Conservation (phyloP, 208 protist genomes). For the Acanthamoeba healyi region DNA sequence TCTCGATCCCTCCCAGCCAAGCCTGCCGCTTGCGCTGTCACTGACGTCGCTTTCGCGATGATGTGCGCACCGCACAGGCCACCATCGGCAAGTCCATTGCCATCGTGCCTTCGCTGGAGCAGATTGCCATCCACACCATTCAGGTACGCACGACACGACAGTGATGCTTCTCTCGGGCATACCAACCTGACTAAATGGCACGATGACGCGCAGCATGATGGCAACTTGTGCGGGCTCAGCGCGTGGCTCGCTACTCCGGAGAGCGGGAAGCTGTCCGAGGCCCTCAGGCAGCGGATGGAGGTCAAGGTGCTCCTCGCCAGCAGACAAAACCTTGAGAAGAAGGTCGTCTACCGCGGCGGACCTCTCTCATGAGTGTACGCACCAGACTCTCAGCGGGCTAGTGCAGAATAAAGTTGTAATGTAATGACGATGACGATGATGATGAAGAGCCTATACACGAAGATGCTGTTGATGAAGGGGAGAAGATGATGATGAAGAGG, state of each 20-base stretch:
- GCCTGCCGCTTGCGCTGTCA: not conserved
- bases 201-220: slow-evolving; percentile 24
- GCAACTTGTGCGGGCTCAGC: slow-evolving; percentile 41
- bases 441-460: too few species aligned
- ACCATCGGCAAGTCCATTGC: slow-evolving; percentile 56
- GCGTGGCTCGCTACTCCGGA: slow-evolving; percentile 53
- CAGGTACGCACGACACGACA: slow-evolving; percentile 9
- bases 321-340: slow-evolving; percentile 58
- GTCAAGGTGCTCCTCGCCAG: slow-evolving; percentile 39
- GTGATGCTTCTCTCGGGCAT: too few species aligned
- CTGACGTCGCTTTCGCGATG: too few species aligned
- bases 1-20: not conserved
- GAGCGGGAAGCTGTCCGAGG: not conserved
- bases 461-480: too few species aligned
- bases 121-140: slow-evolving; percentile 61
- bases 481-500: too few species aligned
- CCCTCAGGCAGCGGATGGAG: slow-evolving; percentile 43
- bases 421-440: too few species aligned
- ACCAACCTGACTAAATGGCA: not conserved
- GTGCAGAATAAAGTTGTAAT: too few species aligned
- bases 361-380: not conserved
- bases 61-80: too few species aligned
- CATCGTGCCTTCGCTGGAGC: slow-evolving; percentile 56
- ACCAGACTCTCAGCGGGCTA: too few species aligned
- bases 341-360: slow-evolving; percentile 54